These are phyloP conservation scores for Tulasnella sp. DNA, from an alignment of 768 basidiomycete genomes.

Conservation along the genomic window DNA sequence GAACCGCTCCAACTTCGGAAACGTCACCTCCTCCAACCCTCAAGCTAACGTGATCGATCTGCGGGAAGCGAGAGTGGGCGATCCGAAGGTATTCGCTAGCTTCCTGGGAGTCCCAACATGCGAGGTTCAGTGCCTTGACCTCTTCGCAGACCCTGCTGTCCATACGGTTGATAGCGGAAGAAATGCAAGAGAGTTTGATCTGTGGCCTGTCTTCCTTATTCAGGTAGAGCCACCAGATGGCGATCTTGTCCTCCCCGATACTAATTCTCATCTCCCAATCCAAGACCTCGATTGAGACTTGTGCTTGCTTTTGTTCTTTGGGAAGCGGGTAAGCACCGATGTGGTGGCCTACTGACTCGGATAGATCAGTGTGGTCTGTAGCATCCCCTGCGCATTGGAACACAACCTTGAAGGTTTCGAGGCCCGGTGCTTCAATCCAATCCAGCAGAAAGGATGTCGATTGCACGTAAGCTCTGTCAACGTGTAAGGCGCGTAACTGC, in stretches of 20 bases:
- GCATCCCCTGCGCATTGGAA: not conserved
- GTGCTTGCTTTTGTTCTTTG: not conserved
- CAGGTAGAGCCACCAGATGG: not conserved
- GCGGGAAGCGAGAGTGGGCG: not conserved
- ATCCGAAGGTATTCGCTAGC: not conserved
- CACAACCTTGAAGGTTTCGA: not conserved
- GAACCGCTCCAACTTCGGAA: not conserved
- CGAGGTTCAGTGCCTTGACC: not conserved
- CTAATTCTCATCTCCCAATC: not conserved
- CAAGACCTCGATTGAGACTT: not conserved
- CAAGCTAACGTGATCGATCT: not conserved
- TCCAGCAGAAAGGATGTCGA: not conserved
- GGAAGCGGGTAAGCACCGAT: not conserved
- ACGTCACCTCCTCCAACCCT: not conserved
- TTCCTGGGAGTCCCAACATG: not conserved
- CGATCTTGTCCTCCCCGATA: not conserved
- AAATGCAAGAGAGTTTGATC: not conserved
- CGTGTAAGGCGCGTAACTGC: not conserved
- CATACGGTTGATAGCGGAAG: not conserved
- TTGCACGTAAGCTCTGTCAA: not conserved
- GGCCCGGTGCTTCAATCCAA: not conserved
- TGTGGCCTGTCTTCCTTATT: not conserved
- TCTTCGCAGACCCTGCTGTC: not conserved
- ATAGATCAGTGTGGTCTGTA: not conserved
- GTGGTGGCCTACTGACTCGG: not conserved